Evolutionary conservation across 1,139 yeast genomes (phyloP).

Genomic region (Hyphopichia khmerensis): DNA sequence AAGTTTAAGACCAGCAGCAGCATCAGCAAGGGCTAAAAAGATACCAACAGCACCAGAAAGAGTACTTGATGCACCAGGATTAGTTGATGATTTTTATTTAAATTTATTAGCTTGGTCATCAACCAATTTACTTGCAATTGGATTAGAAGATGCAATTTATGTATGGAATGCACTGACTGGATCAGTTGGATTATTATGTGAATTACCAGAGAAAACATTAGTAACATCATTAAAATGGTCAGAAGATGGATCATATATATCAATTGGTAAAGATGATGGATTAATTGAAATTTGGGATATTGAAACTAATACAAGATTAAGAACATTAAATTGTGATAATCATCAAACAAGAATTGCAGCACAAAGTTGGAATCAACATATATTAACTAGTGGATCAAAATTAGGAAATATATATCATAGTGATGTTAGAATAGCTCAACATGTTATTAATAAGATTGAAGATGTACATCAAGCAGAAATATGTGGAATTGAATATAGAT

Average conservation of each 20-base stretch:
- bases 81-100: slow-evolving; percentile 88
- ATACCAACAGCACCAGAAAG: slow-evolving; percentile 89
- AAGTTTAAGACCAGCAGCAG: slow-evolving; percentile 44
- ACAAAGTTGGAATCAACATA: slow-evolving; percentile 82
- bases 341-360: slow-evolving; percentile 71
- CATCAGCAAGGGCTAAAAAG: slow-evolving; percentile 60
- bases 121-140: slow-evolving; percentile 83
- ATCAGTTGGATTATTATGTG: slow-evolving; percentile 68
- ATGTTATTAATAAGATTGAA: slow-evolving; percentile 58
- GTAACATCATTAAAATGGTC: slow-evolving; percentile 90
- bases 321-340: slow-evolving; percentile 75
- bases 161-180: slow-evolving; percentile 93
- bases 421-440: slow-evolving; percentile 88
- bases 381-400: slow-evolving; percentile 79
- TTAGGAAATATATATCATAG: slow-evolving; percentile 84
- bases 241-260: slow-evolving; percentile 82
- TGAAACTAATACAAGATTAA: slow-evolving; percentile 67
- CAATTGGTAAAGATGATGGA: slow-evolving; percentile 86
- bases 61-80: slow-evolving; percentile 94
- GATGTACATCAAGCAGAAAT: slow-evolving; percentile 77
- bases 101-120: slow-evolving; percentile 88
- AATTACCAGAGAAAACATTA: slow-evolving; percentile 47
- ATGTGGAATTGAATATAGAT: slow-evolving; percentile 87
- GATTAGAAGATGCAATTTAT: slow-evolving; percentile 79
- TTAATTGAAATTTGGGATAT: slow-evolving; percentile 92